Evolutionary conservation across 768 basidiomycete genomes (phyloP).

Genomic region (Tylopilus sp.): DNA sequence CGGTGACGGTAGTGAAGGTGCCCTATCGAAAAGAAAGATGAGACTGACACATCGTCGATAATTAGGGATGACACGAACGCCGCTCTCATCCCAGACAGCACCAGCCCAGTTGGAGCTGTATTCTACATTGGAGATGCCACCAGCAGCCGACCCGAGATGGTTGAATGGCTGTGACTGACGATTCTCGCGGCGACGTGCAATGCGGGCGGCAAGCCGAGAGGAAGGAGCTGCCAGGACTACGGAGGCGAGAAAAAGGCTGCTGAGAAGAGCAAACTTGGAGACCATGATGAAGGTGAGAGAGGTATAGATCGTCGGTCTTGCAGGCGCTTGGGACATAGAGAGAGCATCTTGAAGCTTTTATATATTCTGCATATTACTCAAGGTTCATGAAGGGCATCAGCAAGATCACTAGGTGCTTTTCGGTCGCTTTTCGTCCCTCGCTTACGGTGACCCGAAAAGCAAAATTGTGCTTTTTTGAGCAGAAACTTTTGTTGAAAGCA

Average conservation of each 20-base stretch:
- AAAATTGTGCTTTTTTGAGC: neutral
- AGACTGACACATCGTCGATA: neutral
- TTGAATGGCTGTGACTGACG: conserved; percentile 5
- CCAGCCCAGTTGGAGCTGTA: conserved; percentile 17
- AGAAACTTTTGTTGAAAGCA: too few relatives aligned
- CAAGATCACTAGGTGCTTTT: too few relatives aligned
- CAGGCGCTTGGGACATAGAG: neutral
- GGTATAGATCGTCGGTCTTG: neutral
- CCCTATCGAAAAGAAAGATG: conserved; percentile 12
- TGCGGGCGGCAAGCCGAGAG: too few relatives aligned
- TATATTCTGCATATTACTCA: neutral
- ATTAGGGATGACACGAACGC: too few relatives aligned
- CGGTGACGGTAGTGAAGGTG: too few relatives aligned
- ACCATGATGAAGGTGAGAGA: conserved; percentile 11
- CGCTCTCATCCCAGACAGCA: too few relatives aligned
- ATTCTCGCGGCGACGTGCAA: too few relatives aligned
- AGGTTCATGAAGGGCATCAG: neutral
- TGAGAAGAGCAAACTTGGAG: conserved; percentile 14
- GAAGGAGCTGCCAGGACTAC: conserved; percentile 14
- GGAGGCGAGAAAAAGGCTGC: conserved; percentile 19
- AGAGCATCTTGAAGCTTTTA: conserved; percentile 4
- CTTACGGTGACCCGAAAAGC: too few relatives aligned
- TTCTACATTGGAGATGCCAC: conserved; percentile 1
- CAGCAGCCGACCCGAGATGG: neutral
- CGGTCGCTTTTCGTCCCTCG: too few relatives aligned